Conservation (phyloP, 345 rosid genomes). For the Noccaea caerulescens region DNA sequence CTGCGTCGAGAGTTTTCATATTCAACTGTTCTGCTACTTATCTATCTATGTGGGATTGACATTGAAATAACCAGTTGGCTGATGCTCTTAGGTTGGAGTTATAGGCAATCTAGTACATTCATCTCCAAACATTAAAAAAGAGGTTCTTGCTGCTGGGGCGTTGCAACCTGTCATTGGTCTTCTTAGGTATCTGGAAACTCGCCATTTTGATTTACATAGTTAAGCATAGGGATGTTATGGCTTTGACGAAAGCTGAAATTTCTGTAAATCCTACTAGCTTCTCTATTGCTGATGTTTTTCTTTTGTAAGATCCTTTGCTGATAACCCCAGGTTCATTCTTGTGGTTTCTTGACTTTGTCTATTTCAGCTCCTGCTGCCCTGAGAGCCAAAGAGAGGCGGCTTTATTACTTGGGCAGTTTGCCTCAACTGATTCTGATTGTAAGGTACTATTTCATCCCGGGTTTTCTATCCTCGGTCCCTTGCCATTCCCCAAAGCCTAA, state of each 20-base stretch:
- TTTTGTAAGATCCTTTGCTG: constrained; percentile 12
- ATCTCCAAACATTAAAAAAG: constrained; percentile 90
- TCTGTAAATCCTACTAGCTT: constrained; percentile 18
- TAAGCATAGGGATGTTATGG: constrained; percentile 3
- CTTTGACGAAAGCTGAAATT: not conserved
- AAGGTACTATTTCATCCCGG: constrained; percentile 57
- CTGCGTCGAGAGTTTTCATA: constrained; percentile 7
- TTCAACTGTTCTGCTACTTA: constrained; percentile 16
- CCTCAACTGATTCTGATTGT: constrained; percentile 98
- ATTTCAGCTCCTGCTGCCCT: constrained; percentile 85
- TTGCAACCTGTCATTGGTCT: constrained; percentile 94
- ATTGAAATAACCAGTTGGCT: constrained; percentile 31
- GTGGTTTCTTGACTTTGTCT: constrained; percentile 27
- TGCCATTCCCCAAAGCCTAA: constrained; percentile 15
- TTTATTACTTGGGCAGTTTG: constrained; percentile 96
- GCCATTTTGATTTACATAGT: constrained; percentile 8
- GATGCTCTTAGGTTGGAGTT: constrained; percentile 69
- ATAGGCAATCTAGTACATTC: constrained; percentile 98
- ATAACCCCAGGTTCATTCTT: constrained; percentile 14
- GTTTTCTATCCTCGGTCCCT: constrained; percentile 5
- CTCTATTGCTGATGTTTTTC: constrained; percentile 3
- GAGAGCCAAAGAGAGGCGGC: constrained; percentile 99
- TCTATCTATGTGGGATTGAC: constrained; percentile 9
- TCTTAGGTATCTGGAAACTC: constrained; percentile 61
- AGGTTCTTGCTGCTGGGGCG: constrained; percentile 95